Percentiles rank a stretch among this genome's conserved stretches.
Conservation (phyloP, 257 asterid genomes). For the Solanum chaucha region DNA sequence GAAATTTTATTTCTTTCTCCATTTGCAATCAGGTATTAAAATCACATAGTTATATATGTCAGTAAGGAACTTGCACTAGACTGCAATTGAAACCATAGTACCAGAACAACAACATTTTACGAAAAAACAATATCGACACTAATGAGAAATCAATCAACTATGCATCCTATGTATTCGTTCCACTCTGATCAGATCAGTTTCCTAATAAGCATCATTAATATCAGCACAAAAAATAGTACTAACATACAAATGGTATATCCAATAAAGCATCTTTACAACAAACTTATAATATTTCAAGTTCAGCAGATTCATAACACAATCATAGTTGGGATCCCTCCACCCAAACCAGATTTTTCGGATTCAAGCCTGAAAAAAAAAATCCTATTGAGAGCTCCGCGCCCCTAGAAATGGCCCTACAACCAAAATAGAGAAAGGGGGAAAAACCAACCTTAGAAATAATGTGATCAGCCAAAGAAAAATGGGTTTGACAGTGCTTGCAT, state of each 20-base stretch:
- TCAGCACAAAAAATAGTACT: background rate
- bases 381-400: background rate
- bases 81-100: background rate
- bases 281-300: background rate
- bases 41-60: background rate
- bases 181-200: background rate
- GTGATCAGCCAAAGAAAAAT: conserved; percentile 2
- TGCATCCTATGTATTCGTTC: background rate
- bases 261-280: background rate
- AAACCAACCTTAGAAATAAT: conserved; percentile 7
- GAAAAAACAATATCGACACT: background rate
- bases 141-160: background rate
- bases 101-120: background rate
- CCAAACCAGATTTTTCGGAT: background rate
- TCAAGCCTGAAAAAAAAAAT: background rate
- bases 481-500: conserved; percentile 7
- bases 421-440: background rate
- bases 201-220: background rate
- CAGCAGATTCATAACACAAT: background rate
- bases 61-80: background rate
- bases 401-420: background rate
- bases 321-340: background rate
- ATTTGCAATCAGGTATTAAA: background rate
- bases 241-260: background rate
- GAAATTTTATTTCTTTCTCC: background rate